Base-by-base conservation (phyloP, 192 early-diverging fungal species). In the Dissophora globulifera region DNA sequence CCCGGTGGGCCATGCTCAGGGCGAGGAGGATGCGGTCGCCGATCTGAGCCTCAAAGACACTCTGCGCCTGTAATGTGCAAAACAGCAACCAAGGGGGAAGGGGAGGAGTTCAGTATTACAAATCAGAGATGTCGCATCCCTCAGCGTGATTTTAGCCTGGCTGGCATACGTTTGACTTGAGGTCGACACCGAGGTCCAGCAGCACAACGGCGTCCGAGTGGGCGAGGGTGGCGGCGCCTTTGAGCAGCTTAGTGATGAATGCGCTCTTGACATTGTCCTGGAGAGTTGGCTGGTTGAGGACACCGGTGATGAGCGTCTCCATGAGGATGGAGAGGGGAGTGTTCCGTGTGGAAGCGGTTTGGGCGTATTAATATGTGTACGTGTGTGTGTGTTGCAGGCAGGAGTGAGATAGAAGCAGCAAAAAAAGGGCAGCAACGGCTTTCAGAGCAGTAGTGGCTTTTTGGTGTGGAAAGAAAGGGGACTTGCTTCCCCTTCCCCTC, bases 261-360 rank as follows among this genome's bases (percentile, higher is more conserved):
- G 48, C 25, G 11, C 40, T 55, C 52, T 76, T 76, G 62, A 33
- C 35, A 1, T 48, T 51, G n/a, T 58, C 57, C 29, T 23, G 56
- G 7, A 76, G 42, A 27, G 26, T 61, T 8, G 50, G 23, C n/a
- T 46, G 25, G 17, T 50, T 43, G 17, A 76, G 72, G 15, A 67
- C 31, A 22, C 53, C 22, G 32, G 51, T 76, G 58, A 76, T 76
- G 52, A 76, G 11, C 0, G 63, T 67, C 58, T 76, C 72, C 72
- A 76, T 74, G 30, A 17, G 25, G 30, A 42, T 33, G 20, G 30
- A 17, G 19, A 23, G 8, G n/a, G n/a, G n/a, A n/a, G n/a, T n/a
- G n/a, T n/a, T n/a, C n/a, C n/a, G n/a, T n/a, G n/a, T n/a, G n/a
- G n/a, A n/a, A n/a, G n/a, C n/a, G n/a, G n/a, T n/a, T n/a, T n/a